Percentiles rank a stretch among this genome's conserved stretches.
phyloP scores from a whole-genome alignment of 163 green algal species.

The Chloromonas sp. region DNA sequence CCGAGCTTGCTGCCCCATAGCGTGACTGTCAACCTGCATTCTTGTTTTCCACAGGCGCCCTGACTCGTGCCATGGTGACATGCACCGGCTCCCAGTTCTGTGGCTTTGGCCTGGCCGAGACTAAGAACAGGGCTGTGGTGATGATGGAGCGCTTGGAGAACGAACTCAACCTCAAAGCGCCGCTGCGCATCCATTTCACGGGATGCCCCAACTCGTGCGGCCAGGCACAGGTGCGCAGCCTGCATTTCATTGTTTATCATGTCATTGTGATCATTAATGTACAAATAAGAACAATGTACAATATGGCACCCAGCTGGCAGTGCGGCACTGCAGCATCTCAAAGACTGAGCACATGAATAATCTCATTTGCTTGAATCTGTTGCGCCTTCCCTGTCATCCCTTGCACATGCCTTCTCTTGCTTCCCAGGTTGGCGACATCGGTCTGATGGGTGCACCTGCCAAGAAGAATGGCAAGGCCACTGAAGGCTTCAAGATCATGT shows the following conservation, averaged over 20 bases:
- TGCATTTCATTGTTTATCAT: too few species aligned
- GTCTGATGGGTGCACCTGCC: constrained; percentile 79
- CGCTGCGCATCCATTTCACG: constrained; percentile 86
- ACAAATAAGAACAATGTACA: too few species aligned
- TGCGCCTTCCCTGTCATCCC: too few species aligned
- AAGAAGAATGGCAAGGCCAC: constrained; percentile 82
- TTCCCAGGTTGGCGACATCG: constrained; percentile 79
- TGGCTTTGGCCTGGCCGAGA: constrained; percentile 89
- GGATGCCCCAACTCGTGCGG: constrained; percentile 89
- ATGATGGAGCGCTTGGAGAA: constrained; percentile 77
- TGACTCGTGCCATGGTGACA: constrained; percentile 80
- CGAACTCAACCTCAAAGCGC: constrained; percentile 70
- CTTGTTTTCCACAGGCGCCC: constrained; percentile 28
- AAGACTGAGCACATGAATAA: too few species aligned
- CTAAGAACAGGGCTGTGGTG: constrained; percentile 61
- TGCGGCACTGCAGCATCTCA: too few species aligned
- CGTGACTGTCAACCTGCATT: too few species aligned
- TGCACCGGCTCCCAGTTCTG: constrained; percentile 98
- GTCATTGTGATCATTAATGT: too few species aligned
- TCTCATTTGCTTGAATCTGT: too few species aligned
- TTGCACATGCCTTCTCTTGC: too few species aligned
- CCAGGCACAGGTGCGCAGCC: constrained; percentile 51
- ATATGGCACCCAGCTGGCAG: too few species aligned
- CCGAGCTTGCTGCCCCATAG: too few species aligned
- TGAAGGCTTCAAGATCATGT: constrained; percentile 81